These are phyloP conservation scores for Dovyalis caffra DNA, from an alignment of 345 rosid genomes.

Conservation along the genomic window DNA sequence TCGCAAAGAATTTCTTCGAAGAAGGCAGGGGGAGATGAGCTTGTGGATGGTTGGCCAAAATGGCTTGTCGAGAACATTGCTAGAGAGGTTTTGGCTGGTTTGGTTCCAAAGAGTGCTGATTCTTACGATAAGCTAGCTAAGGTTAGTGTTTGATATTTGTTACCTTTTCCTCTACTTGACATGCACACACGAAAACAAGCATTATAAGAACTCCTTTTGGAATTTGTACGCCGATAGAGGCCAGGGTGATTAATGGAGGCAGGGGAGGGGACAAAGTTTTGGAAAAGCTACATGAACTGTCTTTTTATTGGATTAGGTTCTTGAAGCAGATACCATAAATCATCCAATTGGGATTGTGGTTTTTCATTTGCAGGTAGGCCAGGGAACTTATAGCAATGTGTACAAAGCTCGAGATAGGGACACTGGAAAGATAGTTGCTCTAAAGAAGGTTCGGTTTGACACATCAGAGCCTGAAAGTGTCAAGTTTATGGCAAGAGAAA, in stretches of 20 bases:
- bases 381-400: slow-evolving; percentile 91
- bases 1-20: slow-evolving; percentile 21
- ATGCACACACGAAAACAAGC: no score
- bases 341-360: not conserved
- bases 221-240: not conserved
- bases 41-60: slow-evolving; percentile 66
- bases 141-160: slow-evolving; percentile 26
- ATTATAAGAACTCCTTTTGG: no score
- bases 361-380: slow-evolving; percentile 57
- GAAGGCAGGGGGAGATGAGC: slow-evolving; percentile 51
- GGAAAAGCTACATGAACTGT: no score
- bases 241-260: not conserved
- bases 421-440: slow-evolving; percentile 68
- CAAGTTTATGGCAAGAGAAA: slow-evolving; percentile 94
- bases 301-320: no score
- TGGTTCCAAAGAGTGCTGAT: slow-evolving; percentile 60
- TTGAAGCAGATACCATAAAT: no score
- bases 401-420: slow-evolving; percentile 80
- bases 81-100: slow-evolving; percentile 46
- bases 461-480: slow-evolving; percentile 83
- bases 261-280: no score
- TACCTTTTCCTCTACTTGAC: not conserved
- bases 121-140: slow-evolving; percentile 68
- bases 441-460: slow-evolving; percentile 86
- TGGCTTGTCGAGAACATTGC: slow-evolving; percentile 69